These are phyloP conservation scores for Mitragyna speciosa DNA, from an alignment of 257 asterid species.

Conservation along the genomic window DNA sequence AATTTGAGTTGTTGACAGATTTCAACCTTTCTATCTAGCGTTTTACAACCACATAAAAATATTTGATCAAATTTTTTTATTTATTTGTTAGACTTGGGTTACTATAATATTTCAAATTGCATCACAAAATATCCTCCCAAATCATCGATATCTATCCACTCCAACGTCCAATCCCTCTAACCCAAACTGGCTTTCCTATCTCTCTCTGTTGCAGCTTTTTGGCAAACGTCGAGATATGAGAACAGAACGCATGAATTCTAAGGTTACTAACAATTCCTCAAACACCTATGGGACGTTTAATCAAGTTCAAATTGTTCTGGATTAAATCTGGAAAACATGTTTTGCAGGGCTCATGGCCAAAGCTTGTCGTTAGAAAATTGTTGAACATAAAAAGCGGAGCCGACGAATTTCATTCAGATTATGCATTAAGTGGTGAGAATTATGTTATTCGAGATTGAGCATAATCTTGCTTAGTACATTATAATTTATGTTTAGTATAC, in stretches of 20 bases:
- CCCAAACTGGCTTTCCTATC: constrained; percentile 11
- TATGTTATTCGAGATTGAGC: neutral
- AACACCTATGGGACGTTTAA: too few species aligned
- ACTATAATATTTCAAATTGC: neutral
- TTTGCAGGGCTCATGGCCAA: constrained; percentile 70
- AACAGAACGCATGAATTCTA: constrained; percentile 32
- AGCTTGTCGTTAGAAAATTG: constrained; percentile 65
- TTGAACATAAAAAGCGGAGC: constrained; percentile 50
- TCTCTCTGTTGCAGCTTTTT: constrained; percentile 24
- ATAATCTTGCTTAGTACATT: neutral
- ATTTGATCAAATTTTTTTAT: constrained; percentile 7
- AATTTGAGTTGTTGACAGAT: constrained; percentile 32
- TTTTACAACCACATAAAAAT: constrained; percentile 1
- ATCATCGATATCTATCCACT: constrained; percentile 4
- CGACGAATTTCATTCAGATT: constrained; percentile 67
- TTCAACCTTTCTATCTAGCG: constrained; percentile 9
- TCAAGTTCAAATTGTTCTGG: neutral
- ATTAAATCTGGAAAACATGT: neutral
- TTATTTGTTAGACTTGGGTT: constrained; percentile 10
- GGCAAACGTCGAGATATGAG: constrained; percentile 46
- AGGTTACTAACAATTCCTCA: constrained; percentile 34
- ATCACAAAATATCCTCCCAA: constrained; percentile 19
- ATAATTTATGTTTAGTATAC: neutral
- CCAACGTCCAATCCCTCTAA: constrained; percentile 13
- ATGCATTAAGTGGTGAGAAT: constrained; percentile 42